Evolutionary conservation across 1,139 yeast genomes (phyloP).

Genomic region (Saccharomyces pastorianus): DNA sequence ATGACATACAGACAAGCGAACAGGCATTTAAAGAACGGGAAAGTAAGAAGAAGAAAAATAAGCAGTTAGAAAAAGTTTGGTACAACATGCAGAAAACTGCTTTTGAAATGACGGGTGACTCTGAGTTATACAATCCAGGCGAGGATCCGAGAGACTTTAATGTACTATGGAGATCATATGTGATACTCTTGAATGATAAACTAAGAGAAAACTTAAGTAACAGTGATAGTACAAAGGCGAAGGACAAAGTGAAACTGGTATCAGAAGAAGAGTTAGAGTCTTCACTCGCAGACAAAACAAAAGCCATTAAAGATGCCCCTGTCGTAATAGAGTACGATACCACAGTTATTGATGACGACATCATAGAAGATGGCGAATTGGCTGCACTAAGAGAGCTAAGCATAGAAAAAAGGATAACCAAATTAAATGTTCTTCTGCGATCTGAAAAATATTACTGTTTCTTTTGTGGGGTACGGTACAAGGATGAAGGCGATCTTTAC

Average conservation of each 20-base stretch:
- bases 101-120: conserved; percentile 29
- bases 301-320: neutral
- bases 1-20: conserved; percentile 5
- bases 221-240: neutral
- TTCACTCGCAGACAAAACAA: neutral
- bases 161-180: conserved; percentile 33
- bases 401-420: conserved; percentile 26
- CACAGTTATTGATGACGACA: conserved; percentile 8
- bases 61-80: conserved; percentile 10
- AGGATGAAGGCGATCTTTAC: conserved; percentile 34
- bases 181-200: conserved; percentile 12
- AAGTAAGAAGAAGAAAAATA: conserved; percentile 14
- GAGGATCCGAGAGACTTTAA: conserved; percentile 30
- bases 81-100: conserved; percentile 29
- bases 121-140: conserved; percentile 18
- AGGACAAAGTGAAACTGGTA: too few species aligned
- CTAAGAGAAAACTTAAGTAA: neutral
- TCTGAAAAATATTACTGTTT: conserved; percentile 38
- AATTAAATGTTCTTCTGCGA: conserved; percentile 34
- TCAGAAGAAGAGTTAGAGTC: neutral
- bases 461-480: conserved; percentile 41
- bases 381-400: conserved; percentile 26
- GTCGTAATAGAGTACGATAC: neutral
- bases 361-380: conserved; percentile 30
- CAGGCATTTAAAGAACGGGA: conserved; percentile 21